Evolutionary conservation across 306 rosid species (phyloP).

Genomic region (Ziziphus jujuba): DNA sequence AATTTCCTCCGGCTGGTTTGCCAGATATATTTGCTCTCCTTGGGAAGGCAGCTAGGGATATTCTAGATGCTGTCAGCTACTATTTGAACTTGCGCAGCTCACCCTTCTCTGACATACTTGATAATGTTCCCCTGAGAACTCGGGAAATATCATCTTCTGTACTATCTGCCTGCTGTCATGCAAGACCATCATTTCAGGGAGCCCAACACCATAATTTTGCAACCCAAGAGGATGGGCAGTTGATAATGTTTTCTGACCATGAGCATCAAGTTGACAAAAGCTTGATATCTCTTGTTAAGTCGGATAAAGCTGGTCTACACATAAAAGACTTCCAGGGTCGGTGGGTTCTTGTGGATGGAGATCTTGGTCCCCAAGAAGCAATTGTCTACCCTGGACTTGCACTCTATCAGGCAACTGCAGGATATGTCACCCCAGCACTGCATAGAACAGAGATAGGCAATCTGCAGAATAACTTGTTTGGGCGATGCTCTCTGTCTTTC

Average conservation of each 20-base stretch:
- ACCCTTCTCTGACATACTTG: slow-evolving; percentile 80
- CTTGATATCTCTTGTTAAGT: slow-evolving; percentile 80
- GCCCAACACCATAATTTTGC: slow-evolving; percentile 69
- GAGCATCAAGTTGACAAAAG: slow-evolving; percentile 89
- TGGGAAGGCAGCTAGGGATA: slow-evolving; percentile 82
- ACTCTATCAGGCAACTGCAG: slow-evolving; percentile 96
- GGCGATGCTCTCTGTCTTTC: slow-evolving; percentile 79
- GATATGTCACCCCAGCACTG: slow-evolving; percentile 87
- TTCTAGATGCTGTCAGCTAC: slow-evolving; percentile 85
- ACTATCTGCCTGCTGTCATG: slow-evolving; percentile 91
- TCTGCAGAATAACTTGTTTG: slow-evolving; percentile 73
- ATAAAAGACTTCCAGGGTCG: slow-evolving; percentile 82
- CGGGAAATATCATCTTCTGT: slow-evolving; percentile 90
- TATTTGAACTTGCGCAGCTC: slow-evolving; percentile 85
- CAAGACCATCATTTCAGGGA: slow-evolving; percentile 86
- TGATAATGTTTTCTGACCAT: slow-evolving; percentile 73
- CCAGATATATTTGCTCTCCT: slow-evolving; percentile 72
- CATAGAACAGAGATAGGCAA: slow-evolving; percentile 65
- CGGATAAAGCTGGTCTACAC: slow-evolving; percentile 80
- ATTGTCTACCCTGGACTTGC: slow-evolving; percentile 94
- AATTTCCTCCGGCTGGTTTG: slow-evolving; percentile 86
- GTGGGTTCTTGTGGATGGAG: slow-evolving; percentile 89
- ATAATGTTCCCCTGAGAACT: slow-evolving; percentile 81
- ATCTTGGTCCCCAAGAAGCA: slow-evolving; percentile 96
- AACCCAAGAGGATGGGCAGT: slow-evolving; percentile 79